phyloP scores from a whole-genome alignment of 345 rosid species.

The Erysimum cheiranthoides region DNA sequence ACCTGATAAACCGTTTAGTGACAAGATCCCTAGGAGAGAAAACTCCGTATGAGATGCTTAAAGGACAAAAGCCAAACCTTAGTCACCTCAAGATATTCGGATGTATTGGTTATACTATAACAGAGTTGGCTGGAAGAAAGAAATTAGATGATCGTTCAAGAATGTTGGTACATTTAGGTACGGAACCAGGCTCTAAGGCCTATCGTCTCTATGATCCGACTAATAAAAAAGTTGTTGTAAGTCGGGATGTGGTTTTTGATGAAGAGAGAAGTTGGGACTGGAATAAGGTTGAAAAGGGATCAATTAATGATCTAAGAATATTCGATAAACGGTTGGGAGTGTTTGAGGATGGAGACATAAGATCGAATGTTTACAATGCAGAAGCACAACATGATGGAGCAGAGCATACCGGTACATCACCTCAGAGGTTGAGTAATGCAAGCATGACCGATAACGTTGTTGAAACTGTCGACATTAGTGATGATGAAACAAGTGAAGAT shows the following conservation, averaged over 20 bases:
- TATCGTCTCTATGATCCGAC: neutral
- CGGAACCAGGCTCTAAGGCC: neutral
- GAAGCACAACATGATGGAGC: too few species aligned
- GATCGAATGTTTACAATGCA: too few species aligned
- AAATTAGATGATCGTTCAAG: neutral
- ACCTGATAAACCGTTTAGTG: neutral
- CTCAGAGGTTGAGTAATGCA: too few species aligned
- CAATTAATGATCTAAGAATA: too few species aligned
- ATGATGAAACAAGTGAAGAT: too few species aligned
- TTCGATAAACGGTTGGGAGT: too few species aligned
- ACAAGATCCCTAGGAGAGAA: neutral
- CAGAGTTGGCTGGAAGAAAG: fast-evolving
- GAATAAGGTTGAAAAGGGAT: fast-evolving
- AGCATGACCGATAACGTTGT: too few species aligned
- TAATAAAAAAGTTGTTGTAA: neutral
- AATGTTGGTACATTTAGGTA: neutral
- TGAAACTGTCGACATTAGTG: too few species aligned
- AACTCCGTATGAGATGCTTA: neutral
- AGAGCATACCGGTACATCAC: too few species aligned
- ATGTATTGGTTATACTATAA: neutral
- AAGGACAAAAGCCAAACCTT: neutral
- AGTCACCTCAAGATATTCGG: neutral
- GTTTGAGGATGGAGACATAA: too few species aligned
- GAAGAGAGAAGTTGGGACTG: neutral
- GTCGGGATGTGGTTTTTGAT: neutral